These are phyloP conservation scores for Tuber aestivum DNA, from an alignment of 495 filamentous ascomycete species.

Conservation along the genomic window DNA sequence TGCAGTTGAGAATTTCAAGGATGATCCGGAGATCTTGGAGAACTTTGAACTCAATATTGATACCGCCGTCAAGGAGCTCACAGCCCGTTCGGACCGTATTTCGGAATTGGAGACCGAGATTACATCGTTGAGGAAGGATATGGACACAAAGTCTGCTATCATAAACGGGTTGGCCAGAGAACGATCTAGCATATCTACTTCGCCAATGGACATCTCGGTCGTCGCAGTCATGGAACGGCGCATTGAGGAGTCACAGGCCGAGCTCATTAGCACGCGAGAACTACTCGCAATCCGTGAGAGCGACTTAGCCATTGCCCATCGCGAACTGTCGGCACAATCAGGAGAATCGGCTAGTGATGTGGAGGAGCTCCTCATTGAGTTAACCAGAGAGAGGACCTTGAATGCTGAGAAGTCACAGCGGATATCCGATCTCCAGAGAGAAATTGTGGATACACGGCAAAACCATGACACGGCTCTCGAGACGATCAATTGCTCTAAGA, in stretches of 20 bases:
- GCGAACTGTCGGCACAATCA: conserved; percentile 35
- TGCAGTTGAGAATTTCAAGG: conserved; percentile 75
- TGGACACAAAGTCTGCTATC: conserved; percentile 90
- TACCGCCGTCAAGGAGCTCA: conserved; percentile 85
- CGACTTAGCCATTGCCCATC: conserved; percentile 54
- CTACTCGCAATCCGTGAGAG: conserved; percentile 65
- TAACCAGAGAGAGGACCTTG: conserved; percentile 45
- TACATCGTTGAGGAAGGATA: conserved; percentile 77
- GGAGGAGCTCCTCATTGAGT: conserved; percentile 46
- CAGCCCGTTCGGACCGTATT: conserved; percentile 78
- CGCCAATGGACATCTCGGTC: conserved; percentile 86
- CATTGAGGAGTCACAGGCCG: conserved; percentile 73
- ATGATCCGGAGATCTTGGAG: conserved; percentile 74
- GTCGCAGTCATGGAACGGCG: conserved; percentile 84
- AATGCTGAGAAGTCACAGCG: conserved; percentile 53
- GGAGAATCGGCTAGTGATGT: conserved; percentile 42
- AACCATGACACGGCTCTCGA: conserved; percentile 67
- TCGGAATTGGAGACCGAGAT: conserved; percentile 84
- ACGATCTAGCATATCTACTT: conserved; percentile 71
- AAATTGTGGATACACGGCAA: conserved; percentile 66
- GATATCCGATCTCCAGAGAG: conserved; percentile 64
- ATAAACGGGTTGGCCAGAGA: conserved; percentile 91
- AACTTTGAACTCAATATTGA: conserved; percentile 90
- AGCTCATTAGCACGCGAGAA: conserved; percentile 69
- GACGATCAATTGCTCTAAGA: conserved; percentile 67